Evolutionary conservation across 1,284 basidiomycete genomes (phyloP).

Genomic region (Ustilago bromivora): DNA sequence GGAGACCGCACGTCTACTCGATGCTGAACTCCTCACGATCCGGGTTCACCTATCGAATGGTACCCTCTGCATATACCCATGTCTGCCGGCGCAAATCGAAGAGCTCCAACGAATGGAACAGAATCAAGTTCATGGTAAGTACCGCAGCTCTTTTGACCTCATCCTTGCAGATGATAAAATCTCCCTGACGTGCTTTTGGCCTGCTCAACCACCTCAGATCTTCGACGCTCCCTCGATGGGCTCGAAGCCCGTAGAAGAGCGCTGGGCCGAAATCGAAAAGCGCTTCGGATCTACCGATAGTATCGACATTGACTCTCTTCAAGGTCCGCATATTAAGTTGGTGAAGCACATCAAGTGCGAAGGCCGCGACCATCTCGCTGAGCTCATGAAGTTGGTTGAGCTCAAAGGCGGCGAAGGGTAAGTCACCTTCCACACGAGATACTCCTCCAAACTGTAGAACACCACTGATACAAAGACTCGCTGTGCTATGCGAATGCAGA

Average conservation of each 20-base stretch:
- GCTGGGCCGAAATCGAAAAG: conserved; percentile 73
- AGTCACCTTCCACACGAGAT: conserved; percentile 6
- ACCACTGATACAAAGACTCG: background rate
- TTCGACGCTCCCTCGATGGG: conserved; percentile 77
- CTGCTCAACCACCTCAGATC: conserved; percentile 70
- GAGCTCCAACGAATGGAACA: conserved; percentile 76
- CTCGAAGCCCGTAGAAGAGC: conserved; percentile 74
- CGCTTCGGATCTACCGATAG: conserved; percentile 72
- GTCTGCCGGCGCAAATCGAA: conserved; percentile 76
- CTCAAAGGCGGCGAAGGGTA: conserved; percentile 75
- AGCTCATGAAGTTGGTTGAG: conserved; percentile 75
- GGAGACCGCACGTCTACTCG: conserved; percentile 23
- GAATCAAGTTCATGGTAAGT: conserved; percentile 75
- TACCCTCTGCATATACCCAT: conserved; percentile 68
- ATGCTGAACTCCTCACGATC: conserved; percentile 10
- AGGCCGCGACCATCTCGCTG: conserved; percentile 74
- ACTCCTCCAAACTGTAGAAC: background rate
- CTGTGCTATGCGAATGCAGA: conserved; percentile 29
- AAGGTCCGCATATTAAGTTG: conserved; percentile 72
- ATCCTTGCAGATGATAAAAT: background rate
- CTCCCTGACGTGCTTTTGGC: background rate
- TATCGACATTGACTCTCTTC: conserved; percentile 29
- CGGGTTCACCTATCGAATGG: conserved; percentile 9
- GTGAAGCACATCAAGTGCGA: conserved; percentile 74
- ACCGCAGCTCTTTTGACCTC: background rate